Percentiles rank a stretch among this genome's conserved stretches.
Conservation (phyloP, 192 early-diverging fungal genomes). For the Coemansia sp. region DNA sequence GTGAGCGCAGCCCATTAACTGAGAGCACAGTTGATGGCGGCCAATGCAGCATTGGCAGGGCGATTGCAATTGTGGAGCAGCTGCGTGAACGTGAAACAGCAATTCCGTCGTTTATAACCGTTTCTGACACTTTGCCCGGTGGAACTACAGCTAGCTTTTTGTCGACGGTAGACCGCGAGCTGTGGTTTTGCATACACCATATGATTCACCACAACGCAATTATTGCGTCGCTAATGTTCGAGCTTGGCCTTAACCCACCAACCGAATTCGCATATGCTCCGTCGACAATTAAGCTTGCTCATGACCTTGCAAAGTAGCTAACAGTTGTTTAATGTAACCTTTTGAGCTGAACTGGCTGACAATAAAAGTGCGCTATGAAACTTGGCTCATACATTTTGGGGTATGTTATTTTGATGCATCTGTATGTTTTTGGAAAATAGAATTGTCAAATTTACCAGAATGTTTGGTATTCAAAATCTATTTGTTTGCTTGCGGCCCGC, state of each 20-base stretch:
- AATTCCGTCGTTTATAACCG: neutral
- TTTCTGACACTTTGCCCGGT: slow-evolving; percentile 27
- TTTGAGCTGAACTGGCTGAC: too few relatives aligned
- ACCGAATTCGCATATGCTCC: slow-evolving; percentile 50
- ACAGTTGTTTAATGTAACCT: neutral
- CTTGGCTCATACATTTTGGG: too few relatives aligned
- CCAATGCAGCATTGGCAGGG: slow-evolving; percentile 7
- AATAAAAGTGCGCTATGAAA: too few relatives aligned
- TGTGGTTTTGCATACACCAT: slow-evolving; percentile 58
- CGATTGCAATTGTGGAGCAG: neutral
- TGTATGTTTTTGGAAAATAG: too few relatives aligned
- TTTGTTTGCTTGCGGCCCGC: too few relatives aligned
- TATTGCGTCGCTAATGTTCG: slow-evolving; percentile 42
- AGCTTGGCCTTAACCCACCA: slow-evolving; percentile 29
- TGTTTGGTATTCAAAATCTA: too few relatives aligned
- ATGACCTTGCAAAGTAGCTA: slow-evolving; percentile 1
- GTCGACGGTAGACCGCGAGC: slow-evolving; percentile 49
- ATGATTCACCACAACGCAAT: slow-evolving; percentile 56
- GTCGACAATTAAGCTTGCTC: slow-evolving; percentile 37
- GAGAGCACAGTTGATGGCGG: slow-evolving; percentile 24
- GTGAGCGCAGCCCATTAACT: slow-evolving; percentile 22
- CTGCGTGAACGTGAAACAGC: neutral
- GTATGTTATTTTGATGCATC: too few relatives aligned
- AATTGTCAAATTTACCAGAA: too few relatives aligned
- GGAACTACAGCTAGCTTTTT: slow-evolving; percentile 12